Base-by-base conservation (phyloP, 805 yeast genomes). In the Starmerella stellata region DNA sequence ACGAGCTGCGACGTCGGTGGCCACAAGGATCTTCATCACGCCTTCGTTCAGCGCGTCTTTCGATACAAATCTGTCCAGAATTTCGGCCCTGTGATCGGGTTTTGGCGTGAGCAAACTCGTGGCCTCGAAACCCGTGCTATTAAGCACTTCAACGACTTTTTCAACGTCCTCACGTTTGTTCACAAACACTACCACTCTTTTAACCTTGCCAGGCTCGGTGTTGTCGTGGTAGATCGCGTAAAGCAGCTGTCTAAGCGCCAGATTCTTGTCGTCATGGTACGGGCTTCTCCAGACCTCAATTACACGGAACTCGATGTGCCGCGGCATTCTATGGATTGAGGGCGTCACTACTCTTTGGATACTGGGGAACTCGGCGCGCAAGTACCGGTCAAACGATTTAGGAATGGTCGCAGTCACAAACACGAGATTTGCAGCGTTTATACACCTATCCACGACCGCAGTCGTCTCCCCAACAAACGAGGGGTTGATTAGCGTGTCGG, bases 351-450 rank as follows among this genome's bases (percentile, higher is more conserved):
- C 71, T 2, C 78, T 65, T 16, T 65, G 62, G 14, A 73, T 64
- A n/a, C 66, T 62, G 0, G 92, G 92, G 56, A 75, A 83, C 23
- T 74, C 50, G 31, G 61, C 62, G 4, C 63, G 56, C 39, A 85
- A 58, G 1, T 77, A 68, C 39, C 68, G 68, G 40, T 75, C 75
- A 52, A 83, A 81, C 42, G 71, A 74, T 23, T 70, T 68, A 1
- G 96, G 93, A 25, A 90, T 75, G 0, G 98, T 87, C 0, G 96
- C 96, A 1, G 93, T 76, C 42, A 87, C 80, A 47, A 87, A 70
- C 1, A 85, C 66, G 18, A 82, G 56, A 44, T 80, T 78, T 35
- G 63, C 65, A 30, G 78, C 58, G 42, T 69, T 68, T 16, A 70
- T 63, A 60, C 74, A 64, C 36, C 57, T 47, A 18, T 57, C 62